Evolutionary conservation across 306 rosid genomes (phyloP).

Genomic region (Pterocarpus santalinus): DNA sequence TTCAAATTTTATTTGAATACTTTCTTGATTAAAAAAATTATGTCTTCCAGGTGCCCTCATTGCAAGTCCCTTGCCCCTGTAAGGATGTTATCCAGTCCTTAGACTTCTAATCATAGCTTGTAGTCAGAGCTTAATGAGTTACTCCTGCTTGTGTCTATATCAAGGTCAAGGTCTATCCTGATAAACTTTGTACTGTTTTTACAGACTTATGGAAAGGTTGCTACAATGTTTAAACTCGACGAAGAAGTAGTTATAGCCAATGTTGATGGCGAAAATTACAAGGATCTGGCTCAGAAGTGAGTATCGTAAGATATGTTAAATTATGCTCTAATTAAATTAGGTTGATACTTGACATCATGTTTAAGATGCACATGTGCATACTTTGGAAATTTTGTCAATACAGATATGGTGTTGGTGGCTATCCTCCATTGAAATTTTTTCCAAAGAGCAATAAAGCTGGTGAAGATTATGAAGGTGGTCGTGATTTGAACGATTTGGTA

Average conservation of each 20-base stretch:
- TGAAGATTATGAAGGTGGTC: constrained; percentile 81
- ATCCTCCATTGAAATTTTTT: constrained; percentile 85
- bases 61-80: constrained; percentile 94
- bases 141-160: constrained; percentile 19
- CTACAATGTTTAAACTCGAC: constrained; percentile 76
- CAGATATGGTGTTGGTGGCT: constrained; percentile 85
- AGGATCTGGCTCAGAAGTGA: constrained; percentile 83
- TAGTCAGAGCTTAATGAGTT: constrained; percentile 1
- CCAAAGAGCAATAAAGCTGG: constrained; percentile 84
- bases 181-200: constrained; percentile 26
- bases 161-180: constrained; percentile 28
- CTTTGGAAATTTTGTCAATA: constrained; percentile 35
- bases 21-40: constrained; percentile 11
- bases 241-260: constrained; percentile 80
- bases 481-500: constrained; percentile 81
- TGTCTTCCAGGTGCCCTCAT: constrained; percentile 88
- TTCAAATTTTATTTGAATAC: constrained; percentile 11
- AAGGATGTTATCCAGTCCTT: constrained; percentile 51
- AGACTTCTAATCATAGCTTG: constrained; percentile 13
- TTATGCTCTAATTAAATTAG: constrained; percentile 27
- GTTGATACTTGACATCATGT: constrained; percentile 36
- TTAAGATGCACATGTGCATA: constrained; percentile 30
- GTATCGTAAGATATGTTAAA: constrained; percentile 41
- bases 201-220: constrained; percentile 88
- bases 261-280: constrained; percentile 78